Evolutionary conservation across 1,284 basidiomycete species (phyloP), one percentile per base, ranked within the genome.

Genomic region (Laetiporus sulphureus): DNA sequence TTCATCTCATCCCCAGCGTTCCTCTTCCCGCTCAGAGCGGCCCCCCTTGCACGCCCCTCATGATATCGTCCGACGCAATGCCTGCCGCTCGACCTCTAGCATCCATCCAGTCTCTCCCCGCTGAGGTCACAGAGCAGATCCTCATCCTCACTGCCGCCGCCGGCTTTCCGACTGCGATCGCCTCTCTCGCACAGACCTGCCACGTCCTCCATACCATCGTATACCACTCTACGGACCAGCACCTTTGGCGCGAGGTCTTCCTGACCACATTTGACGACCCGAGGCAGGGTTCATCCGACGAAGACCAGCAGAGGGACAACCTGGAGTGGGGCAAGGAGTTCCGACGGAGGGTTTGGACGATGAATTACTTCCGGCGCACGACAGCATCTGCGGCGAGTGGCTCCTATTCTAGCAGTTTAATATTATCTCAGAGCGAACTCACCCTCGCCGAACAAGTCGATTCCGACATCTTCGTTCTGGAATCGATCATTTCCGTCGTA

Each of bases 171-270:
- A 45, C 53, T 34, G 51, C 65, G 0, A 61, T 72, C 32, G 57
- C 72, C 5, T 53, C 62, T 11, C 51, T 76, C 22, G 59, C 71
- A 5, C 63, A 64, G 50, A 73, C 72, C 13, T 73, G 68, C 46
- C 62, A 58, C 11, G 48, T 53, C 19, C 57, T 73, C 37, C 52
- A 54, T 36, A 49, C 53, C 5, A 56, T 75, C 25, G 55, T 77
- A n/a, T 71, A 72, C 49, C 50, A 52, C n/a, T 55, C 65, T 1
- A 39, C 56, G 0, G 70, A 75, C 48, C 58, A 63, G 10, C 73
- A 75, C 49, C 60, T 78, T 13, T 77, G 75, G 75, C 58, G 73
- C 16, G 61, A 68, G 38, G 58, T 77, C 30, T 77, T 72, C 53
- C 59, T 77, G 12, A 53, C 63, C 1, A 59, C 59, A 1, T 77